Base-by-base conservation (phyloP, 108 stramenopile species). In the Seminavis robusta region DNA sequence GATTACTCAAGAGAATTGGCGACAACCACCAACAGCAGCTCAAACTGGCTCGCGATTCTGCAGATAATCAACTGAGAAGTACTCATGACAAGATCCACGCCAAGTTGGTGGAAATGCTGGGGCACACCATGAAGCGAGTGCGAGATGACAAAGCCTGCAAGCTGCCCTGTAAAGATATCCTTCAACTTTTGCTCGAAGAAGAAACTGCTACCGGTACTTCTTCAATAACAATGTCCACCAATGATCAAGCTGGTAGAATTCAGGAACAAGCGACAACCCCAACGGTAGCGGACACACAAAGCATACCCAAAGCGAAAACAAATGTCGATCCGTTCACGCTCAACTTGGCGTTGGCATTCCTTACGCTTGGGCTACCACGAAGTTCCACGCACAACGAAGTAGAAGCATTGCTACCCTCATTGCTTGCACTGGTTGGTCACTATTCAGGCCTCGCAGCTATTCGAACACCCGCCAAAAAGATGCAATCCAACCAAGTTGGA, bases 81-180 rank as follows among this genome's bases (percentile, higher is more conserved):
- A 55, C 33, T 16, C 30, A 62, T 32, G 64, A 83, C 15, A 61
- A 76, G 32, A 92, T 83, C 32, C 86, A 92, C 51, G 42, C 59
- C 24, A 81, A 81, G 39, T 57, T 88, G 25, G 71, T 88, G 31
- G 84, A 87, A 61, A 88, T 86, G 71, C 21, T 92, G 19, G 59
- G 64, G 6, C 90, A 92, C 57, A 65, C 52, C 27, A 83, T 88
- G 79, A 92, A 88, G 67, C 84, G 90, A 48, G 79, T 85, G 1
- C 51, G 81, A 42, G 80, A 79, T 17, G 84, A 85, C 50, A 34
- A 47, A 20, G 23, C 24, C 0, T 80, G 78, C 43, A 53, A 52
- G 47, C 57, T 91, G 53, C 80, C 80, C 7, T 80, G 83, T 51
- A 11, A 9, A 16, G 69, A 67, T 13, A 80, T 91, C 40, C 61